Evolutionary conservation across 1,284 basidiomycete species (phyloP).

Genomic region (Pascua sp.): DNA sequence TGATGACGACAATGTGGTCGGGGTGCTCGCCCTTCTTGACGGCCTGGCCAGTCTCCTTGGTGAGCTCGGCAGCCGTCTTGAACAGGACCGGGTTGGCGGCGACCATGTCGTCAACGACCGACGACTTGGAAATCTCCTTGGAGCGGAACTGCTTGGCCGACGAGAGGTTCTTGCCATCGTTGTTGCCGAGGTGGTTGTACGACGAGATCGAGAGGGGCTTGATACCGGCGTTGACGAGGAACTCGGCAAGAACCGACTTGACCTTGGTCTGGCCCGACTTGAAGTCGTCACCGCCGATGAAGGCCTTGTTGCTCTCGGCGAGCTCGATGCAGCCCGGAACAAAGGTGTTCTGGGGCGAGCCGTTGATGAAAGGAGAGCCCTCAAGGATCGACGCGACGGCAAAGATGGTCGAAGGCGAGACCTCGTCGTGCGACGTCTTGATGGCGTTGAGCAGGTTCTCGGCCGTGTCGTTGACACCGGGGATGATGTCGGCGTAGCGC

Average conservation of each 20-base stretch:
- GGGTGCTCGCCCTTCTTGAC: slow-evolving; percentile 67
- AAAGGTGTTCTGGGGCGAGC: slow-evolving; percentile 98
- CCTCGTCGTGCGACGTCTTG: slow-evolving; percentile 79
- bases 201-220: slow-evolving; percentile 95
- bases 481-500: slow-evolving; percentile 90
- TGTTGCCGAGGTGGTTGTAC: slow-evolving; percentile 99
- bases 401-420: slow-evolving; percentile 93
- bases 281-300: slow-evolving; percentile 97
- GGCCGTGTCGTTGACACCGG: slow-evolving; percentile 93
- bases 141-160: slow-evolving; percentile 93
- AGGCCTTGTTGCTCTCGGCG: slow-evolving; percentile 81
- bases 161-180: slow-evolving; percentile 89
- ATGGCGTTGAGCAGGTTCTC: slow-evolving; percentile 81
- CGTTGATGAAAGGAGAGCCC: slow-evolving; percentile 92
- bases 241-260: slow-evolving; percentile 94
- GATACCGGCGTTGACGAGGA: slow-evolving; percentile 98
- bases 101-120: slow-evolving; percentile 97
- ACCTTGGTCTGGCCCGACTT: slow-evolving; percentile 93
- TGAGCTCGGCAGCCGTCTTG: slow-evolving; percentile 56
- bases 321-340: slow-evolving; percentile 93
- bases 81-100: slow-evolving; percentile 84
- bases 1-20: slow-evolving; percentile 95
- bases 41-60: slow-evolving; percentile 55
- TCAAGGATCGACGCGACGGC: slow-evolving; percentile 95
- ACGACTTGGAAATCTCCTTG: slow-evolving; percentile 97